Evolutionary conservation across 2,329 filamentous ascomycete genomes (phyloP).

Genomic region (Trichoderma lentiforme): DNA sequence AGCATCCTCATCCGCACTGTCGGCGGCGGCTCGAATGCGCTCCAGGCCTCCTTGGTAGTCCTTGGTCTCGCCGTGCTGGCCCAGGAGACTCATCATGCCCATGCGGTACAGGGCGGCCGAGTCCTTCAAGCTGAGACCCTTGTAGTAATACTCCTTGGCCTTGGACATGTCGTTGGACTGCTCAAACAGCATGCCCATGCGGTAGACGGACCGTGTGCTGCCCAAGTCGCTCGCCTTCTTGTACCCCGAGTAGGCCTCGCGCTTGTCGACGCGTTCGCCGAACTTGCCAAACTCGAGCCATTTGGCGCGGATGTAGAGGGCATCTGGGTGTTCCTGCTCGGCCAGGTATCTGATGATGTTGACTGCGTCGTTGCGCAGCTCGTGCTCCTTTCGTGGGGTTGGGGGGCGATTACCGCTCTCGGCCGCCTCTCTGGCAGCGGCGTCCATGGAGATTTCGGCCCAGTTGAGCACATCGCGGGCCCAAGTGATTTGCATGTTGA

Average conservation of each 20-base stretch:
- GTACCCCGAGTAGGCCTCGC: slow-evolving; percentile 88
- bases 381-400: slow-evolving; percentile 85
- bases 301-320: slow-evolving; percentile 90
- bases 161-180: slow-evolving; percentile 89
- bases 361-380: slow-evolving; percentile 81
- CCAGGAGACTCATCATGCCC: slow-evolving; percentile 95
- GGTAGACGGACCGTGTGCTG: slow-evolving; percentile 86
- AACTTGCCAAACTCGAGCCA: slow-evolving; percentile 99
- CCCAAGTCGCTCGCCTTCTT: slow-evolving; percentile 80
- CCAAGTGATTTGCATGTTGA: slow-evolving; percentile 95
- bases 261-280: slow-evolving; percentile 84
- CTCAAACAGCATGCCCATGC: slow-evolving; percentile 98
- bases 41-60: slow-evolving; percentile 76
- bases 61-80: slow-evolving; percentile 85
- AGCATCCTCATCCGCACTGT: slow-evolving; percentile 90
- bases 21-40: slow-evolving; percentile 77
- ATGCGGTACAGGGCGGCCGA: slow-evolving; percentile 83
- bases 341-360: slow-evolving; percentile 90
- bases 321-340: slow-evolving; percentile 87
- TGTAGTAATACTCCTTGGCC: slow-evolving; percentile 85
- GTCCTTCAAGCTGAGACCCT: slow-evolving; percentile 74
- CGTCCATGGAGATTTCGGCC: slow-evolving; percentile 78
- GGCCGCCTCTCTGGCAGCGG: slow-evolving; percentile 62
- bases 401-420: slow-evolving; percentile 54
- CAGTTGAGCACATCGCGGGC: slow-evolving; percentile 88